Evolutionary conservation across 2,329 filamentous ascomycete genomes (phyloP), one percentile per base, ranked within the genome.

Genomic region (Talaromyces funiculosus): DNA sequence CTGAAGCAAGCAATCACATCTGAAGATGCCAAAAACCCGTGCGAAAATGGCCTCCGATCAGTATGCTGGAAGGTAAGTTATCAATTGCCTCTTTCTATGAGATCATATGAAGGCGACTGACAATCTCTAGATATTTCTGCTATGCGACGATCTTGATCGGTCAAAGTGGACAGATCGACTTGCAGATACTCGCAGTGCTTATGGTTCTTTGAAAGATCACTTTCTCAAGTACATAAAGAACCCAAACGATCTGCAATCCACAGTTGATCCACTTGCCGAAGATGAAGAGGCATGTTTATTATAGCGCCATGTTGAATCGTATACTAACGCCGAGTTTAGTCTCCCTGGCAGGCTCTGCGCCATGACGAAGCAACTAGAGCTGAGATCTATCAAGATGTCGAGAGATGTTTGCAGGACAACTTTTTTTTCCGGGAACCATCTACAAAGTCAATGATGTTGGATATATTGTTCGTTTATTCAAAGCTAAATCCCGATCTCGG

Each of bases 321-420:
- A 9, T 9, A 35, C 57, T 59, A 33, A 59, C 33, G n/a, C 1
- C 3, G 33, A 40, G 4, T 72, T 65, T 67, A 96, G 88, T 96
- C 92, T 60, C 92, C 92, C 22, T 97, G 93, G 92, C 87, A 90
- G 72, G 87, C 87, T n/a, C 80, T 94, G 35, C 88, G 91, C 49
- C 84, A 88, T 67, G 93, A 99, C 74, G 91, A 97, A 77, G 79
- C 85, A 51, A 83, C 95, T 35, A 86, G 93, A 64, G 86, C 87
- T 55, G 94, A 99, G 74, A 97, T 99, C 60, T 84, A 89, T 60
- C 94, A 97, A 76, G 94, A 99, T 77, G 92, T 99, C 18, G 89
- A 94, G 67, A 84, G 94, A 65, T 90, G 87, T 71, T 84, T 97
- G 74, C 94, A 93, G 5, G 94, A 97, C 67, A 92, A 94, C 68